Evolutionary conservation across 441 rosid genomes (phyloP), one percentile per base, ranked within the genome.

Genomic region (Sinapis alba): DNA sequence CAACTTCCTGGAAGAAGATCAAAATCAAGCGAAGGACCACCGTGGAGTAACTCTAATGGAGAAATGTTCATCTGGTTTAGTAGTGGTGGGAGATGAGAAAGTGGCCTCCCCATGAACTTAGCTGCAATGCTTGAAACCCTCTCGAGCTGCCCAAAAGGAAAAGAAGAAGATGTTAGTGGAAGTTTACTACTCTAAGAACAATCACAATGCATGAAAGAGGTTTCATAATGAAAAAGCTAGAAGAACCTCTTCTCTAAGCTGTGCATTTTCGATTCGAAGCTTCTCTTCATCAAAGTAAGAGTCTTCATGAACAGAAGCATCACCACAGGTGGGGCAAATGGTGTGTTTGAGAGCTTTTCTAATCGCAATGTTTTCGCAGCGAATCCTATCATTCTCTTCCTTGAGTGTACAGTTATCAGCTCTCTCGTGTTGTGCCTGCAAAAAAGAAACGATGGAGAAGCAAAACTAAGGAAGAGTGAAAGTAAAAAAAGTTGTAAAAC

Each of bases 51-150:
- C 77, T 93, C 97, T 77, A 89, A 66, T 9, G 97, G 86, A n/a
- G n/a, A n/a, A n/a, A n/a, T n/a, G n/a, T n/a, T n/a, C 81, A 87
- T 73, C 0, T 90, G 89, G 24, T 85, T 93, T 34, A 88, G 87
- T 36, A 77, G 9, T 0, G 98, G 94, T 47, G 94, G 90, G 32
- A 93, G 94, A 59, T 93, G 97, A 2, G 99, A 85, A 57, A 91
- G 86, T 18, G 97, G 97, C 80, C 97, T 85, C 58, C 99, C 99
- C 9, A 89, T 84, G 88, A 87, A 96, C 82, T 88, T 96, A 1
- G 94, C 93, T 24, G 98, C 94, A 85, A 96, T 79, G 83, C 84
- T 87, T n/a, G 98, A 93, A 69, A 93, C 94, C 82, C 96, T 87
- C 78, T 96, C 97, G 41, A 91, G 99, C 98, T 93, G 73, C 68